These are phyloP conservation scores for Fusarium caatingaense DNA, from an alignment of 2,329 filamentous ascomycete species.

Conservation along the genomic window DNA sequence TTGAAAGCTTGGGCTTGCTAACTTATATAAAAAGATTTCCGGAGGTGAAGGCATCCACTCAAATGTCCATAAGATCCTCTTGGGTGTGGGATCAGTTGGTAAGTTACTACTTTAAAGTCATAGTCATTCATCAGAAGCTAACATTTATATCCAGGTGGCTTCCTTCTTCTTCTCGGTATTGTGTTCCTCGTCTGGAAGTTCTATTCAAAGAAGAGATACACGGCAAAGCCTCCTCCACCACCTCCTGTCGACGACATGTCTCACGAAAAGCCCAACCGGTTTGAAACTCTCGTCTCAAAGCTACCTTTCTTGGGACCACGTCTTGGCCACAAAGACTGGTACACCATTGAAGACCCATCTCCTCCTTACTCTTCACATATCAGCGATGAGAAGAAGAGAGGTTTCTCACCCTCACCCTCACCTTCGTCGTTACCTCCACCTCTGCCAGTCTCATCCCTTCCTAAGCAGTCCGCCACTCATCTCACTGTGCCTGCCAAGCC, in stretches of 20 bases:
- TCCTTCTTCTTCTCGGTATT: constrained; percentile 40
- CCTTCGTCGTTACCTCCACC: constrained; percentile 6
- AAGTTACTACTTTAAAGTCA: constrained; percentile 6
- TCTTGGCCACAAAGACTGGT: constrained; percentile 51
- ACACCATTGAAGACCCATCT: constrained; percentile 49
- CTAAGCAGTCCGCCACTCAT: constrained; percentile 42
- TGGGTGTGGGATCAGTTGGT: constrained; percentile 43
- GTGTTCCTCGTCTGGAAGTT: constrained; percentile 42
- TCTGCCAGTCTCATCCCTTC: constrained; percentile 19
- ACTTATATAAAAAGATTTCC: constrained; percentile 24
- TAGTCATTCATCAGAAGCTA: neutral
- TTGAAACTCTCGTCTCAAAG: constrained; percentile 45
- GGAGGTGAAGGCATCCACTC: constrained; percentile 29
- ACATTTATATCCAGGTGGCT: constrained; percentile 25
- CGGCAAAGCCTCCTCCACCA: constrained; percentile 14
- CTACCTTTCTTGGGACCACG: constrained; percentile 53
- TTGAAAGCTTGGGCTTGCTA: constrained; percentile 10
- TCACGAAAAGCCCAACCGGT: constrained; percentile 40
- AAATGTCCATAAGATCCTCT: constrained; percentile 42
- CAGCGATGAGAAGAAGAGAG: constrained; percentile 39
- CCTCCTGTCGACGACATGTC: constrained; percentile 34
- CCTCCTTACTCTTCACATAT: constrained; percentile 17
- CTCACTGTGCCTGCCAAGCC: constrained; percentile 40
- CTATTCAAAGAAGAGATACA: constrained; percentile 18
- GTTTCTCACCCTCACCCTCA: constrained; percentile 20